Evolutionary conservation across 345 rosid species (phyloP).

Genomic region (Salix caprea): DNA sequence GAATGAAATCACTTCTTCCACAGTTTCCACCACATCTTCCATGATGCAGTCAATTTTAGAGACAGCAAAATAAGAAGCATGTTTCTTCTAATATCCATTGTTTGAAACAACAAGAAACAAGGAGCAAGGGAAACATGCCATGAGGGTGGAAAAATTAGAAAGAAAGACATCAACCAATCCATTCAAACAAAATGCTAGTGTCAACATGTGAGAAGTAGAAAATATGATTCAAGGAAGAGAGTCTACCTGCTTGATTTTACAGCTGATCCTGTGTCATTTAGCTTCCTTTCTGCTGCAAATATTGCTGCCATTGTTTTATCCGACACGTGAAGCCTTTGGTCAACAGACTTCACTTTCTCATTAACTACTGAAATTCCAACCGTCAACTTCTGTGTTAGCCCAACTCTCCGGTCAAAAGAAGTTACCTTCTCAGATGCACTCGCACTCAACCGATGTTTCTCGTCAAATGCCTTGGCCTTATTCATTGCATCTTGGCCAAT

Average conservation of each 20-base stretch:
- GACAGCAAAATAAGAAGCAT: background rate
- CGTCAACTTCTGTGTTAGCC: conserved; percentile 76
- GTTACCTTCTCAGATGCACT: conserved; percentile 87
- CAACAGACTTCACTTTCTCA: conserved; percentile 91
- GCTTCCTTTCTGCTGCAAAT: conserved; percentile 90
- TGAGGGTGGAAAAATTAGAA: background rate
- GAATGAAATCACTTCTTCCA: background rate
- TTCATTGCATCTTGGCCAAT: conserved; percentile 86
- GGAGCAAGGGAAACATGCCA: background rate
- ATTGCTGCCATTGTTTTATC: conserved; percentile 97
- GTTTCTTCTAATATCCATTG: background rate
- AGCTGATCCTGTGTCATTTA: conserved; percentile 89
- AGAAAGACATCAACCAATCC: background rate
- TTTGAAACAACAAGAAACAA: background rate
- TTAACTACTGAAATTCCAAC: conserved; percentile 85
- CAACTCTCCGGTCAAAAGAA: conserved; percentile 73
- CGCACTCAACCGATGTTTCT: conserved; percentile 75
- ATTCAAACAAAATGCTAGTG: background rate
- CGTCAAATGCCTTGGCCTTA: conserved; percentile 91
- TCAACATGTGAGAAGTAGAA: background rate
- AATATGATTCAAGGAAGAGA: conserved; percentile 2
- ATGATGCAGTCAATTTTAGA: background rate
- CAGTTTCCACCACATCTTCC: background rate
- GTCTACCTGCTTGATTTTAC: conserved; percentile 92
- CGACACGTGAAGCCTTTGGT: conserved; percentile 86